Base-by-base conservation (phyloP, 176 grass and related monocot genomes). In the Triticum monococcum region DNA sequence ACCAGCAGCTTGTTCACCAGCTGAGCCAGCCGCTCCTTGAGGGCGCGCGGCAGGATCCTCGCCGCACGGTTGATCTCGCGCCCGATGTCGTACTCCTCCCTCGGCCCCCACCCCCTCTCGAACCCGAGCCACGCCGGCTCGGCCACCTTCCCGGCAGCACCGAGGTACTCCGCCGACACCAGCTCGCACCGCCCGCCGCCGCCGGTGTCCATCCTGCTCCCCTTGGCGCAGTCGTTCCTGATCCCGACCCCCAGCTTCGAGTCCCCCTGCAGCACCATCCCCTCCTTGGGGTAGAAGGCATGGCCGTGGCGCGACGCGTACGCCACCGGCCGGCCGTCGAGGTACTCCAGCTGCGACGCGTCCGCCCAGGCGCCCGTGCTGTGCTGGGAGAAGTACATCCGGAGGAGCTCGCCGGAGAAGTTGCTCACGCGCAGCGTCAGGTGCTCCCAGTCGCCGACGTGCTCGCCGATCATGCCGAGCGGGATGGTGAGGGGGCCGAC, bases 401-500 rank as follows among this genome's bases (percentile, higher is more conserved):
- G 79, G 45, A 88, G 48, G 4, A 98, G 82, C 68, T 94, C 90
- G 5, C 96, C 92, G 7, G 45, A 88, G 66, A 98, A 94, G 75
- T 98, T 98, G 93, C 86, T 98, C 50, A 98, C 73, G 35, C 96
- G 87, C 11, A 98, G 82, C 36, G 96, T 98, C 12, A 94, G 25
- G 86, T 98, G 96, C 87, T 98, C 96, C 96, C 96, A 98, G 82
- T 98, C 96, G 24, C 96, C 96, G 36, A 92, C 86, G 81, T 98
- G 96, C 87, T 92, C 84, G 40, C 96, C 96, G 54, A 98, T 92
- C 86, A 79, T 68, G 25, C 93, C 92, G 5, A 98, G 90, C 22
- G 79, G 36, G 87, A 96, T 57, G 61, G 81, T 87, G 28, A 92
- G 16, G 13, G 70, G 71, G 0, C 75, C 78, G 12, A 98, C 87